A percentile compares a stretch with the other conserved stretches of the same genome.
phyloP scores from a whole-genome alignment of 805 yeast species.

The Ogataea neopini region DNA sequence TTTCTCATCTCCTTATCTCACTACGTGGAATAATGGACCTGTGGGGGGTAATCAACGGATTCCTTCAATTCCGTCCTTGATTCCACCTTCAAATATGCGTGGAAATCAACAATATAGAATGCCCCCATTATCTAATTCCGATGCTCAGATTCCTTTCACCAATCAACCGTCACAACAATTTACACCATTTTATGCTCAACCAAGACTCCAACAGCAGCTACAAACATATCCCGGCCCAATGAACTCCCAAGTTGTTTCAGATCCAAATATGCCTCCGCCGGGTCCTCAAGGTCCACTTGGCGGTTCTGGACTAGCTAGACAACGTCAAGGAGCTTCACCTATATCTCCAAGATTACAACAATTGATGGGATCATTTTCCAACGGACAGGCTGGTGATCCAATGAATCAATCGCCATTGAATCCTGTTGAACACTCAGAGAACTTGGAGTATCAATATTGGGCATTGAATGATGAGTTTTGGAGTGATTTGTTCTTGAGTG shows the following conservation, averaged over 20 bases:
- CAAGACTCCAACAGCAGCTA: not conserved
- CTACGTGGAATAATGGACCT: constrained; percentile 1
- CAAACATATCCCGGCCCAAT: not conserved
- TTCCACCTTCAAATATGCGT: not conserved
- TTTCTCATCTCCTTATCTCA: not conserved
- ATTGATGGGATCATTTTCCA: constrained; percentile 8
- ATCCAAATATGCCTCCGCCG: constrained; percentile 6
- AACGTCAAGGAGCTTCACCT: constrained; percentile 3
- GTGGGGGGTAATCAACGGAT: not conserved
- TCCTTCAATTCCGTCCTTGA: not conserved
- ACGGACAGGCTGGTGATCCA: constrained; percentile 4
- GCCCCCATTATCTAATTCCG: constrained; percentile 3
- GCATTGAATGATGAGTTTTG: constrained; percentile 71
- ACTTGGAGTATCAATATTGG: constrained; percentile 50
- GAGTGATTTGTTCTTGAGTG: constrained; percentile 51
- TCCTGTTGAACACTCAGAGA: constrained; percentile 25
- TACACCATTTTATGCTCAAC: not conserved
- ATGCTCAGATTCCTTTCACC: constrained; percentile 1
- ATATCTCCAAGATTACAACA: constrained; percentile 10
- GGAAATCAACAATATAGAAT: not conserved
- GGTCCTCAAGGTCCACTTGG: no score
- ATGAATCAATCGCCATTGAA: constrained; percentile 4
- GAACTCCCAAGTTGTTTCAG: not conserved
- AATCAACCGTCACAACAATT: constrained; percentile 1
- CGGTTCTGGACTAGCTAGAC: no score